These are phyloP conservation scores for Eremothecium sinecaudum DNA, from an alignment of 1,139 yeast species.

Conservation along the genomic window DNA sequence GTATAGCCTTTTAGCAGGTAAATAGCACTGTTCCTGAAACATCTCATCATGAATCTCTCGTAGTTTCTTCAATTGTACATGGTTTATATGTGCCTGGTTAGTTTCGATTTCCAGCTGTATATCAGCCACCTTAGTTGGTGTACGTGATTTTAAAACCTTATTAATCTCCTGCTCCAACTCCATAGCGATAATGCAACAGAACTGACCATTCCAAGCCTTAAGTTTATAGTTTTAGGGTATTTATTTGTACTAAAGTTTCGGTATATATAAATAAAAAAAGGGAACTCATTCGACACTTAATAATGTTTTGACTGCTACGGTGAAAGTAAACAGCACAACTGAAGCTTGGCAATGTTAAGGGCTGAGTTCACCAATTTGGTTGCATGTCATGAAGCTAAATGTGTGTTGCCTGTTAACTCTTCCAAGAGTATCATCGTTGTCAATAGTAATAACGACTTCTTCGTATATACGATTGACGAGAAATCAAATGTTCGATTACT, in stretches of 20 bases:
- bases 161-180: constrained; percentile 15
- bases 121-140: constrained; percentile 19
- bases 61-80: constrained; percentile 24
- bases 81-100: constrained; percentile 22
- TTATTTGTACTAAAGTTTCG: too few species aligned
- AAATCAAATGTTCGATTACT: background rate
- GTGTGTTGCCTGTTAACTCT: background rate
- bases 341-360: constrained; percentile 3
- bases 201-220: too few species aligned
- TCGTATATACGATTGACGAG: constrained; percentile 6
- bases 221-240: too few species aligned
- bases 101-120: constrained; percentile 23
- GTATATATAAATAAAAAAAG: too few species aligned
- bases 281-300: too few species aligned
- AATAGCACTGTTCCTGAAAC: constrained; percentile 19
- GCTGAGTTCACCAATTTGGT: constrained; percentile 2
- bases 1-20: constrained; percentile 18
- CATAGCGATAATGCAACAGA: too few species aligned
- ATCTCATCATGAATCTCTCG: constrained; percentile 23
- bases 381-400: background rate
- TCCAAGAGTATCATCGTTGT: constrained; percentile 7
- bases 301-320: too few species aligned
- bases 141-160: constrained; percentile 15
- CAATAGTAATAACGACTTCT: constrained; percentile 6
- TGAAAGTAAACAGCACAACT: too few species aligned